Base-by-base conservation (phyloP, 2,329 filamentous ascomycete genomes). In the Teratosphaeria pseudoeucalypti region DNA sequence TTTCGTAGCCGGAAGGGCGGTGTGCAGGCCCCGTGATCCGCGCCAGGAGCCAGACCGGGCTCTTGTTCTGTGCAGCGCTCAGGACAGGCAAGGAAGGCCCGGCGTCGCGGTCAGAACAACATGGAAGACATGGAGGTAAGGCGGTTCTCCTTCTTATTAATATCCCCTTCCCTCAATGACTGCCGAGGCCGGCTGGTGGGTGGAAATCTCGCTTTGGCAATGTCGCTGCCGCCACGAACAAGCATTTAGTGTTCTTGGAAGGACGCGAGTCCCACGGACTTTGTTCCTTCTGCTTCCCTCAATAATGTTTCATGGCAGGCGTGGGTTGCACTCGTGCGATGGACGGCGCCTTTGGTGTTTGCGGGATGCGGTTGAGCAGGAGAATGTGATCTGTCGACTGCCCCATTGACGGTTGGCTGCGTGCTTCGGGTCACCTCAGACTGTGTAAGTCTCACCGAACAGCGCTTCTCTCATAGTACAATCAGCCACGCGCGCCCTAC, bases 91-190 rank as follows among this genome's bases (percentile, higher is more conserved):
- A 23, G 43, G 43, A 49, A 49, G 16, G 43, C 43, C 43, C n/a
- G 43, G 43, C 43, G 43, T 19, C 43, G 9, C 27, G 52, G 52
- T 54, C 29, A 3, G 27, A 26, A 54, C 29, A 59, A 56, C 57
- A 58, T 59, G 55, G 62, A 58, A 19, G 56, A 57, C 58, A 62
- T 61, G 62, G 60, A 61, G 61, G 62, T 63, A 63, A 63, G 59
- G 61, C 52, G 39, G 54, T 34, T 26, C 16, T 32, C 49, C 39
- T 58, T 57, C 29, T 57, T 59, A 26, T 54, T 54, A 34, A 49
- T 10, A 10, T 19, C 7, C 19, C 43, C 43, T 19, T 49, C 43
- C 6, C 43, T 49, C 10, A 23, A 49, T 49, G 43, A 49, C 19
- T 49, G 43, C 43, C n/a, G 43, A 19, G 43, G 14, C n/a, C 14